phyloP scores from a whole-genome alignment of 345 rosid genomes.

The Erucastrum elatum region DNA sequence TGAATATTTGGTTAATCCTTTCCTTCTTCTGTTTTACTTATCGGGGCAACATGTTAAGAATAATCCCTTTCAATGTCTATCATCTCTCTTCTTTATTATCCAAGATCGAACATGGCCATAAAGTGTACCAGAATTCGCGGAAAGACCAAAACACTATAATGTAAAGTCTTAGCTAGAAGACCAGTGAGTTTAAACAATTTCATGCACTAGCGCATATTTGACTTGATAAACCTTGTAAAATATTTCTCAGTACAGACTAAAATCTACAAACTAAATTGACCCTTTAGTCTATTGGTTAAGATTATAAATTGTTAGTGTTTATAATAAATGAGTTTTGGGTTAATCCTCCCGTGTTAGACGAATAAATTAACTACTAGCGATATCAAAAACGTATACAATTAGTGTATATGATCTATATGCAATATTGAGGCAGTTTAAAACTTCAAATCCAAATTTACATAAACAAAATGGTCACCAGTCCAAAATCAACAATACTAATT shows the following conservation, averaged over 20 bases:
- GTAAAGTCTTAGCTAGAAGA: not conserved
- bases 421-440: not conserved
- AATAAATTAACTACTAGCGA: not conserved
- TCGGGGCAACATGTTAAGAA: slow-evolving; percentile 25
- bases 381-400: not conserved
- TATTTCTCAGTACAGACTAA: not conserved
- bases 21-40: not conserved
- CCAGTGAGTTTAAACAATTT: not conserved
- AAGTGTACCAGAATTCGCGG: not conserved
- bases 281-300: not conserved
- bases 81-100: slow-evolving; percentile 24
- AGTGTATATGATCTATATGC: too few species aligned
- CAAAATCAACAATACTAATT: not conserved
- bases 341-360: not conserved
- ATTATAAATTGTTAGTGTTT: not conserved
- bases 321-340: not conserved
- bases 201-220: not conserved
- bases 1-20: slow-evolving; percentile 14
- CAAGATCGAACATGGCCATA: not conserved
- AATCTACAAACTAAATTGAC: not conserved
- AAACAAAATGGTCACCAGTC: not conserved
- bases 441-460: not conserved
- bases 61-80: slow-evolving; percentile 21
- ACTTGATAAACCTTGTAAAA: not conserved
- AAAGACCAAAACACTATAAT: slow-evolving; percentile 4